Evolutionary conservation across 495 filamentous ascomycete species (phyloP), one percentile per base, ranked within the genome.

Genomic region (Hypomontagnella submonticulosa): DNA sequence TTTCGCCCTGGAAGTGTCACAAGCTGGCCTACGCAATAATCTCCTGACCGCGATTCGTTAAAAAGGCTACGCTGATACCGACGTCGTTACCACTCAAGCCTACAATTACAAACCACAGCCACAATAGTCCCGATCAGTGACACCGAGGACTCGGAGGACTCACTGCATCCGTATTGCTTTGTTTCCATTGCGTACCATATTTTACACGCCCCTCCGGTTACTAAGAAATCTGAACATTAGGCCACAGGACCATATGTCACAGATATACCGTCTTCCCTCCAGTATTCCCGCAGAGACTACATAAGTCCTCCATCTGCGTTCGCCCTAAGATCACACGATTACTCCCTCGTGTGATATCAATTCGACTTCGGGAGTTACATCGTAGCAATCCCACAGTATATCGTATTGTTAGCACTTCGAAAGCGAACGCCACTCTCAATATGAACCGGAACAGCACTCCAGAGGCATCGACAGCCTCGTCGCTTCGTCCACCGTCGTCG

Each of bases 391-490:
- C 38, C 11, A 38, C 16, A 36, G 9, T 10, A 18, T 42, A 33
- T 13, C 3, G 42, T 48, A 37, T 34, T 46, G 54, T 67, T 73
- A 47, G 16, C 53, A 59, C 27, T 38, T 64, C 15, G 52, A 34
- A 70, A 56, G 61, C 30, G 57, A 46, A 54, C 49, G 49, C 63
- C 54, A 66, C 65, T 63, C 44, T 66, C 63, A 75, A 77, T 88
- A 91, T 91, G 67, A 97, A 99, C 79, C 90, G 95, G 72, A 97
- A 98, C 78, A 97, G 93, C 84, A 99, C 94, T 44, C 95, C 95
- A 30, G 96, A 97, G 78, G 91, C 91, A 34, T 83, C 78, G 72
- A 87, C 85, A 63, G 86, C 90, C 66, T 96, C 95, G 37, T 90
- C 90, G 44, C 87, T 97, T 70, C 91, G 94, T 55, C 95, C 95